phyloP scores from a whole-genome alignment of 768 basidiomycete genomes.

The Cytidiella melzeri region DNA sequence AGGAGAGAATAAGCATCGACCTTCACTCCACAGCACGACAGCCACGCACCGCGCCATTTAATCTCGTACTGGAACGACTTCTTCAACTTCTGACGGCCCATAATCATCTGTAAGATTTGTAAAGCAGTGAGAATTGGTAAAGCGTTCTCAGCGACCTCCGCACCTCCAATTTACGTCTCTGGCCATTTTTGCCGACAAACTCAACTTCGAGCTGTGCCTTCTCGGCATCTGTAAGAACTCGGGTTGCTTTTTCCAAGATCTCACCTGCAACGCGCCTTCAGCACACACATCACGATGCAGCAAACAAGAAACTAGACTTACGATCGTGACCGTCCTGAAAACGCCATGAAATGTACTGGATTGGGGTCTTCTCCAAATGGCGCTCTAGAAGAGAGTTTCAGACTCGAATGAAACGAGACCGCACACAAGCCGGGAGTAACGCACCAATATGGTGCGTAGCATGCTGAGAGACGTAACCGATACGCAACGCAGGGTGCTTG shows the following conservation, averaged over 20 bases:
- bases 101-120: conserved; percentile 48
- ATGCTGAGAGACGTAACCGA: conserved; percentile 97
- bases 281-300: conserved; percentile 3
- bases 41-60: conserved; percentile 56
- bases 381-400: conserved; percentile 47
- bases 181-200: conserved; percentile 88
- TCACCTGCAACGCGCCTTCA: conserved; percentile 48
- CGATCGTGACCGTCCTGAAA: conserved; percentile 99
- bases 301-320: conserved; percentile 33
- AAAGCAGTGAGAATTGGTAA: neutral
- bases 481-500: conserved; percentile 90
- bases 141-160: conserved; percentile 15
- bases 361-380: conserved; percentile 94
- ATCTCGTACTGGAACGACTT: conserved; percentile 93
- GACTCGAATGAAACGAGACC: conserved; percentile 1
- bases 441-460: conserved; percentile 92
- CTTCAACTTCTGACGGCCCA: conserved; percentile 97
- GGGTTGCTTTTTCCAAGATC: conserved; percentile 84
- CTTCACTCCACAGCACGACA: neutral
- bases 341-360: conserved; percentile 97
- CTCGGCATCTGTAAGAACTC: conserved; percentile 86
- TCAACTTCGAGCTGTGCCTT: conserved; percentile 71
- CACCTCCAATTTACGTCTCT: conserved; percentile 87
- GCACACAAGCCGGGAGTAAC: conserved; percentile 15
- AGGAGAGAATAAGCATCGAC: neutral